A percentile compares a stretch with the other conserved stretches of the same genome.
Conservation (phyloP, 2,329 filamentous ascomycete species). For the Fonsecaea monophora region DNA sequence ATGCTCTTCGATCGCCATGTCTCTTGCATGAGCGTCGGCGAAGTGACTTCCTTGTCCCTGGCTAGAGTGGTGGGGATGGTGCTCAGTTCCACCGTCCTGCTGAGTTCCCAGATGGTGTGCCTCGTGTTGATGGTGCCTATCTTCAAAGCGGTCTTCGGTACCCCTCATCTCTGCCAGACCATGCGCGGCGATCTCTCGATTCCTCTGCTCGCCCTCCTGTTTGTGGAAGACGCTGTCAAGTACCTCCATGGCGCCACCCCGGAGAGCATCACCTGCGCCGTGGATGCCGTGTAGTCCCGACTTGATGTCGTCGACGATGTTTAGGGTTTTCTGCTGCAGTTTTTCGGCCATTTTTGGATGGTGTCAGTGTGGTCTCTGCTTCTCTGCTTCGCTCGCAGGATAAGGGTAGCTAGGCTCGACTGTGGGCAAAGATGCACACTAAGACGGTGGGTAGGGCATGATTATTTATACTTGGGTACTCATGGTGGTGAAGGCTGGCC, state of each 20-base stretch:
- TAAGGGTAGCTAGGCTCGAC: neutral
- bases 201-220: constrained; percentile 45
- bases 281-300: constrained; percentile 38
- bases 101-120: neutral
- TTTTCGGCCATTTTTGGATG: constrained; percentile 16
- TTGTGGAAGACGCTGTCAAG: constrained; percentile 50
- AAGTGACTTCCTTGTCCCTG: constrained; percentile 15
- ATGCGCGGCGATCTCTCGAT: constrained; percentile 46
- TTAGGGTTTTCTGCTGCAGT: constrained; percentile 16
- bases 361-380: neutral
- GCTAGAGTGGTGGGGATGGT: neutral
- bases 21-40: constrained; percentile 11
- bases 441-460: neutral
- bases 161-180: constrained; percentile 39
- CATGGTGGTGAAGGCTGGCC: neutral
- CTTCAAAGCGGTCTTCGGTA: constrained; percentile 17
- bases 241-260: constrained; percentile 47
- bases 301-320: constrained; percentile 22
- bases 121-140: neutral
- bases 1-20: neutral
- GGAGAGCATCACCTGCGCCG: constrained; percentile 51
- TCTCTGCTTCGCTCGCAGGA: neutral
- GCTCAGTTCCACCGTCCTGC: neutral
- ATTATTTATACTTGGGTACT: constrained; percentile 2
- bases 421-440: neutral